Conservation (phyloP, 345 rosid species). For the Euphorbia tirucalli region DNA sequence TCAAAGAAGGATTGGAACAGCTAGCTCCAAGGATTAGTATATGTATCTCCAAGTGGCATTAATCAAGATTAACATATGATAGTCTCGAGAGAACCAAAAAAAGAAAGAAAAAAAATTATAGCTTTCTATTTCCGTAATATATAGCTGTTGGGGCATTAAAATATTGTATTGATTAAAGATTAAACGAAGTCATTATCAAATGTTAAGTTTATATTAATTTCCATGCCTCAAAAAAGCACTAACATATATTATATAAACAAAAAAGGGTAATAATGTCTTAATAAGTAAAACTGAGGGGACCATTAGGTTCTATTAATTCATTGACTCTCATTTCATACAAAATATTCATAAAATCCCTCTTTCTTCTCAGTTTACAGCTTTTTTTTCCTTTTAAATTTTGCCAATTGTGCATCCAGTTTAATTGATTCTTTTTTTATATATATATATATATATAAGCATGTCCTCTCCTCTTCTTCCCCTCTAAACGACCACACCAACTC, state of each 20-base stretch:
- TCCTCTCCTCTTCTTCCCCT: conserved; percentile 11
- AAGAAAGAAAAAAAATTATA: too few species aligned
- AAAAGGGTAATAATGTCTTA: not conserved
- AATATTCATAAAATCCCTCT: conserved; percentile 7
- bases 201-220: not conserved
- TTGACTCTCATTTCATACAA: conserved; percentile 24
- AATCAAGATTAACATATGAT: too few species aligned
- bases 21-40: not conserved
- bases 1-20: not conserved
- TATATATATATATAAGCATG: not conserved
- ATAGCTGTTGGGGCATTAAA: not conserved
- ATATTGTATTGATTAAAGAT: not conserved
- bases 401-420: conserved; percentile 5
- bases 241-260: not conserved
- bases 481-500: conserved; percentile 41
- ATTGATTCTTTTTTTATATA: too few species aligned
- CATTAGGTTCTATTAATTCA: conserved; percentile 18
- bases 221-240: not conserved
- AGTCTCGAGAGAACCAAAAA: too few species aligned
- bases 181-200: not conserved
- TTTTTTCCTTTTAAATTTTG: conserved; percentile 15
- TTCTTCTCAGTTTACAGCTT: conserved; percentile 26
- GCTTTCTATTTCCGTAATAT: not conserved
- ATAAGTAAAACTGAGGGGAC: not conserved
- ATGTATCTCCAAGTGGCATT: not conserved